Evolutionary conservation across 495 filamentous ascomycete species (phyloP).

Genomic region (Schizothecium vesticola): DNA sequence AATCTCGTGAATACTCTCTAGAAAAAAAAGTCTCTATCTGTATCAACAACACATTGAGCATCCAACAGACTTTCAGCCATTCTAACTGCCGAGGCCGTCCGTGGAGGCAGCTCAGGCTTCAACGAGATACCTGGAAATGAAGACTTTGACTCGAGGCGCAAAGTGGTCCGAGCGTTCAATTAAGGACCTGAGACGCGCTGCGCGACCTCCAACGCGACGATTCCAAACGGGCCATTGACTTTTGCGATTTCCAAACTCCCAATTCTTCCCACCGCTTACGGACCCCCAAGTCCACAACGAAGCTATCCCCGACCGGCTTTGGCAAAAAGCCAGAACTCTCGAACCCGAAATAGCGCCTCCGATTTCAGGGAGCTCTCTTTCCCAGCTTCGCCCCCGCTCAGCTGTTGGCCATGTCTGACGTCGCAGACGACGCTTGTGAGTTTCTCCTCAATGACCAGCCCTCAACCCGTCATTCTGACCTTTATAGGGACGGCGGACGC

Average conservation of each 20-base stretch:
- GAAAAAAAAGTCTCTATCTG: too few relatives aligned
- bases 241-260: background rate
- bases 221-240: background rate
- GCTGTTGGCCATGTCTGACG: conserved; percentile 13
- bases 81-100: too few relatives aligned
- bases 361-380: background rate
- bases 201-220: conserved; percentile 6
- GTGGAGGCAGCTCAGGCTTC: background rate
- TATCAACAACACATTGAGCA: too few relatives aligned
- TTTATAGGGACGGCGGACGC: conserved; percentile 64
- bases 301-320: background rate
- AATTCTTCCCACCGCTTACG: background rate
- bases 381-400: background rate
- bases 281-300: background rate
- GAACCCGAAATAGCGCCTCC: background rate
- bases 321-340: background rate
- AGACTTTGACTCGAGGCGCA: background rate
- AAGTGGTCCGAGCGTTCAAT: conserved; percentile 18
- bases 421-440: conserved; percentile 20
- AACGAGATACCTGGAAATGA: background rate
- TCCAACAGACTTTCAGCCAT: too few relatives aligned
- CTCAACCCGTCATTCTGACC: conserved; percentile 10
- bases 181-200: conserved; percentile 12
- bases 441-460: background rate
- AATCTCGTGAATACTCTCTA: too few relatives aligned